phyloP scores from a whole-genome alignment of 495 filamentous ascomycete genomes.

The Halenospora varia region DNA sequence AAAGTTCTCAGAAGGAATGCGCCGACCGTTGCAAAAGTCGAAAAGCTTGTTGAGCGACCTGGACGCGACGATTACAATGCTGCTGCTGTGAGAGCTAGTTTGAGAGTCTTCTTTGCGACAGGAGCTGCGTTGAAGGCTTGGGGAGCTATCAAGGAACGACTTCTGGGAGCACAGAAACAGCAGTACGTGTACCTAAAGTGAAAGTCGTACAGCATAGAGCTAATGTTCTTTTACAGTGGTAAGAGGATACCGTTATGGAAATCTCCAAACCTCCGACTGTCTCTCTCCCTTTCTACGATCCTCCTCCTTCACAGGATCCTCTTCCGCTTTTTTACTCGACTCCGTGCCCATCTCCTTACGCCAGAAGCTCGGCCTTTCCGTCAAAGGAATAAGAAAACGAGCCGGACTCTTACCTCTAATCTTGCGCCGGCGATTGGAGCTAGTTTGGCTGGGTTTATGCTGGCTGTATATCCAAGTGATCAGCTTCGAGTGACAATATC shows the following conservation, averaged over 20 bases:
- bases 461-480: constrained; percentile 73
- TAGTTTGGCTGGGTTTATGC: constrained; percentile 73
- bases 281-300: constrained; percentile 75
- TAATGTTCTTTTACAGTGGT: constrained; percentile 14
- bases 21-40: constrained; percentile 47
- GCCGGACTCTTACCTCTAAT: constrained; percentile 68
- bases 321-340: constrained; percentile 80
- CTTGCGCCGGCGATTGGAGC: constrained; percentile 87
- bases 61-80: constrained; percentile 70
- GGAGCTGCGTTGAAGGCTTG: constrained; percentile 66
- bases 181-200: constrained; percentile 30
- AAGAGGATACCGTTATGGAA: constrained; percentile 55
- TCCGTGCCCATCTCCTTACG: constrained; percentile 73
- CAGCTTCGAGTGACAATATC: constrained; percentile 76
- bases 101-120: constrained; percentile 72
- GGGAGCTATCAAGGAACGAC: constrained; percentile 49
- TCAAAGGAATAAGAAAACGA: constrained; percentile 71
- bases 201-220: not conserved
- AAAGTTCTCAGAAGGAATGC: constrained; percentile 55
- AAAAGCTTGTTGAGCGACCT: constrained; percentile 38
- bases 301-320: constrained; percentile 84
- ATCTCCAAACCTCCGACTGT: constrained; percentile 70
- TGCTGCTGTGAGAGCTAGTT: constrained; percentile 67
- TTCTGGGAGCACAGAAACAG: constrained; percentile 37
- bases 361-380: constrained; percentile 73